These are phyloP conservation scores for Fomitopsis pulvina DNA, from an alignment of 768 basidiomycete genomes.

Conservation along the genomic window DNA sequence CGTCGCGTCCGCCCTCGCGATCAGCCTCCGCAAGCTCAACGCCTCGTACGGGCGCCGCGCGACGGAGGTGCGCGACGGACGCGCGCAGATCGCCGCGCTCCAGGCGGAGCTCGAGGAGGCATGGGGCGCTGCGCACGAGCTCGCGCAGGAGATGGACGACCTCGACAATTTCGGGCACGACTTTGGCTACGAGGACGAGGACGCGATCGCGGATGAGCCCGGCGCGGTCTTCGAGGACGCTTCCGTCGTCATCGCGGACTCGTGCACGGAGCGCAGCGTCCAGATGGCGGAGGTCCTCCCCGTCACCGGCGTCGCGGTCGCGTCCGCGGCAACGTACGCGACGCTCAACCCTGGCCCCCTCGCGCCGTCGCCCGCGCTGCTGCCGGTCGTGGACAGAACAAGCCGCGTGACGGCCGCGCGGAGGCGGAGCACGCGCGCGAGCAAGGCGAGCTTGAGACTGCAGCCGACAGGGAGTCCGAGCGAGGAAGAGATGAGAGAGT, in stretches of 20 bases:
- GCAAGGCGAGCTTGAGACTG: conserved; percentile 61
- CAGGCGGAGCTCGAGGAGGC: conserved; percentile 73
- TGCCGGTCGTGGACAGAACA: conserved; percentile 29
- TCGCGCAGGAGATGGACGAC: conserved; percentile 69
- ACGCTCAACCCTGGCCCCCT: not conserved
- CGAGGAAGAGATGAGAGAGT: not conserved
- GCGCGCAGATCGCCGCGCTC: conserved; percentile 44
- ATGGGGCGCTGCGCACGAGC: conserved; percentile 69
- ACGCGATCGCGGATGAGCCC: conserved; percentile 14
- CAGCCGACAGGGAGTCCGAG: conserved; percentile 20
- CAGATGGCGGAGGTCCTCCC: conserved; percentile 28
- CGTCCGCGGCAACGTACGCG: conserved; percentile 28
- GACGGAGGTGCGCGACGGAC: conserved; percentile 44
- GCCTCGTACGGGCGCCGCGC: conserved; percentile 63
- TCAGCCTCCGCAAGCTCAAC: conserved; percentile 77
- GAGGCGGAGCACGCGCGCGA: conserved; percentile 54
- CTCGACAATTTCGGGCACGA: conserved; percentile 31
- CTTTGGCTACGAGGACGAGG: conserved; percentile 11
- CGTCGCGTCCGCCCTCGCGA: conserved; percentile 68
- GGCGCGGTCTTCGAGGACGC: conserved; percentile 20
- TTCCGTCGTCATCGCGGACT: conserved; percentile 2
- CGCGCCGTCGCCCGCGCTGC: not conserved
- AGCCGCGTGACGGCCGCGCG: conserved; percentile 58
- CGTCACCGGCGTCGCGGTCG: conserved; percentile 33
- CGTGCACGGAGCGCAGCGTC: conserved; percentile 13